Percentiles rank a stretch among this genome's conserved stretches.
phyloP scores from a whole-genome alignment of 129 eudicot genomes.

The Artemisia annua region DNA sequence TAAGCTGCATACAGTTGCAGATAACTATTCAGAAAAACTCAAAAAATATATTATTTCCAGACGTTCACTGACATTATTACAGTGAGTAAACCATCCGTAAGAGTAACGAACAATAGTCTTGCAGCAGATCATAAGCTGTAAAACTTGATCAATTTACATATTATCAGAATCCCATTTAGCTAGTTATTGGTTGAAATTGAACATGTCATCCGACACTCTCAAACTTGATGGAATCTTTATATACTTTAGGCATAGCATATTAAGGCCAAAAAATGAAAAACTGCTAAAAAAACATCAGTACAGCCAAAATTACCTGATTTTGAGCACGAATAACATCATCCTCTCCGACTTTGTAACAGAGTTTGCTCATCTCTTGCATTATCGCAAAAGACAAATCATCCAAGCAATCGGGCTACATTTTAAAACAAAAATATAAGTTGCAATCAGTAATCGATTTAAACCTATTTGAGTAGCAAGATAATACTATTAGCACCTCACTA shows the following conservation, averaged over 20 bases:
- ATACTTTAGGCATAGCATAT: neutral
- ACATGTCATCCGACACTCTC: neutral
- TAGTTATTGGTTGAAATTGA: neutral
- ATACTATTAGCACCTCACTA: slow-evolving; percentile 9
- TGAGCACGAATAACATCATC: slow-evolving; percentile 88
- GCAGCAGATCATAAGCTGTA: neutral
- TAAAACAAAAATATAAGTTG: slow-evolving; percentile 14
- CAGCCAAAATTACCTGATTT: slow-evolving; percentile 58
- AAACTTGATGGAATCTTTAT: neutral
- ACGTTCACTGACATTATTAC: neutral
- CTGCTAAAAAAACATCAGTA: neutral
- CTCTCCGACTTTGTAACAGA: slow-evolving; percentile 70
- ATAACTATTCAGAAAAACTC: slow-evolving; percentile 8
- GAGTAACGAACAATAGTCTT: neutral
- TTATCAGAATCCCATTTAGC: neutral
- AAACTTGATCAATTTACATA: neutral
- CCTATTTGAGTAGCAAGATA: neutral
- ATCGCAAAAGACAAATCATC: slow-evolving; percentile 80
- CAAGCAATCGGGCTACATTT: slow-evolving; percentile 70
- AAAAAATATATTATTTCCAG: slow-evolving; percentile 15
- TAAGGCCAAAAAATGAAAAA: neutral
- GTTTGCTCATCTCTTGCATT: slow-evolving; percentile 75
- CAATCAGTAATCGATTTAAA: slow-evolving; percentile 9
- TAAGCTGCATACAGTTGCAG: slow-evolving; percentile 45
- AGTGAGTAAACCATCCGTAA: neutral